These are phyloP conservation scores for Zygosaccharomyces pseudobailii DNA, from an alignment of 1,139 yeast genomes.

Conservation along the genomic window DNA sequence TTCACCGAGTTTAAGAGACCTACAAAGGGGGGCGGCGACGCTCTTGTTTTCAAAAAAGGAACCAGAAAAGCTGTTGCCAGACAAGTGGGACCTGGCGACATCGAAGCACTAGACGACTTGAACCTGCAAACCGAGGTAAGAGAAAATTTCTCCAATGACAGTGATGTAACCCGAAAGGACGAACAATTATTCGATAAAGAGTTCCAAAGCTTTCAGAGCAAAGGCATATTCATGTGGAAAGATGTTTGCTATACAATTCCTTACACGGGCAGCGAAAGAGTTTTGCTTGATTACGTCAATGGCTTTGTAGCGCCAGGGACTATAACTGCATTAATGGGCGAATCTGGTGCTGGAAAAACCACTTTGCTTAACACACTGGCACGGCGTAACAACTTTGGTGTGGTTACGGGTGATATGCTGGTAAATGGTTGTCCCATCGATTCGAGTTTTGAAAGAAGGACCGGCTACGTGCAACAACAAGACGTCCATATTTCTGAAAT, in stretches of 20 bases:
- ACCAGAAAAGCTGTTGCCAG: conserved; percentile 13
- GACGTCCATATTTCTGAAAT: conserved; percentile 51
- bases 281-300: conserved; percentile 43
- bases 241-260: conserved; percentile 42
- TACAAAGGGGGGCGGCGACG: conserved; percentile 41
- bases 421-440: conserved; percentile 49
- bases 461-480: conserved; percentile 61
- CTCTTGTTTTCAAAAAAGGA: conserved; percentile 38
- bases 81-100: conserved; percentile 13
- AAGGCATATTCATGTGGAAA: conserved; percentile 41
- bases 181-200: conserved; percentile 8
- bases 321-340: conserved; percentile 63
- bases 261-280: conserved; percentile 33
- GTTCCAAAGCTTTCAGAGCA: conserved; percentile 27
- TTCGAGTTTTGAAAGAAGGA: conserved; percentile 49
- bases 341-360: conserved; percentile 71
- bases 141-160: conserved; percentile 17
- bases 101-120: conserved; percentile 18
- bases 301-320: conserved; percentile 54
- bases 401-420: conserved; percentile 54
- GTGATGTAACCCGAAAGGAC: conserved; percentile 10
- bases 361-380: conserved; percentile 57
- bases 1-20: conserved; percentile 40
- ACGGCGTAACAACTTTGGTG: conserved; percentile 49
- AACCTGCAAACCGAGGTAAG: conserved; percentile 16